These are phyloP conservation scores for Pythium inflatum DNA, from an alignment of 352 stramenopile species.

Conservation along the genomic window DNA sequence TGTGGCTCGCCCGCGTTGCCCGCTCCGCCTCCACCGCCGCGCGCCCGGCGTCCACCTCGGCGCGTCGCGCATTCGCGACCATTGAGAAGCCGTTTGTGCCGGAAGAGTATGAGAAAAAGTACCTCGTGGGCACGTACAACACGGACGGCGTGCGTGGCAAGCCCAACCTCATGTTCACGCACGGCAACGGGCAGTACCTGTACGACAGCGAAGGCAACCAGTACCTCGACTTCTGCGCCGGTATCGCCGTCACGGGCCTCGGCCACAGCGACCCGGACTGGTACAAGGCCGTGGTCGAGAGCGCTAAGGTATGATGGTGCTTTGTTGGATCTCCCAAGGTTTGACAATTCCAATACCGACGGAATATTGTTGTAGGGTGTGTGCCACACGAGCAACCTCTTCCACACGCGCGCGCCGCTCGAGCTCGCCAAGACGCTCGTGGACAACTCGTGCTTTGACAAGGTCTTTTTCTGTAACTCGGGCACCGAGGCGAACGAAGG, in stretches of 20 bases:
- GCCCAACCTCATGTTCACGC: slow-evolving; percentile 71
- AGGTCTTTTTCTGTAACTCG: slow-evolving; percentile 99
- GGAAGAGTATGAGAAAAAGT: slow-evolving; percentile 79
- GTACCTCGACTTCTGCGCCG: slow-evolving; percentile 94
- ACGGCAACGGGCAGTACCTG: slow-evolving; percentile 92
- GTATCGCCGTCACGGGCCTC: slow-evolving; percentile 89
- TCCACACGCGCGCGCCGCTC: slow-evolving; percentile 94
- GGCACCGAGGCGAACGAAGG: slow-evolving; percentile 91
- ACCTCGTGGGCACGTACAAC: slow-evolving; percentile 86
- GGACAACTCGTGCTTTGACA: slow-evolving; percentile 95
- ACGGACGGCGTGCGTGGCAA: slow-evolving; percentile 70
- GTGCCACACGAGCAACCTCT: slow-evolving; percentile 97
- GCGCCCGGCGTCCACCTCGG: neutral
- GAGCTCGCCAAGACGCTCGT: slow-evolving; percentile 94
- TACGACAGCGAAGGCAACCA: slow-evolving; percentile 88
- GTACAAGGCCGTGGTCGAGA: slow-evolving; percentile 68
- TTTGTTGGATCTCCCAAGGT: neutral
- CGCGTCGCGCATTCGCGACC: slow-evolving; percentile 36
- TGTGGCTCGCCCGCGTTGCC: slow-evolving; percentile 20
- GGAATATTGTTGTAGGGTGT: slow-evolving; percentile 55
- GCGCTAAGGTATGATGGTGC: slow-evolving; percentile 52
- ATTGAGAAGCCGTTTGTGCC: slow-evolving; percentile 45
- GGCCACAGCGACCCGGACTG: slow-evolving; percentile 92
- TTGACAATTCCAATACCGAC: slow-evolving; percentile 25
- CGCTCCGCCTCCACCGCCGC: slow-evolving; percentile 9